Conservation (phyloP, 2,329 filamentous ascomycete species). For the Fusarium virguliforme region DNA sequence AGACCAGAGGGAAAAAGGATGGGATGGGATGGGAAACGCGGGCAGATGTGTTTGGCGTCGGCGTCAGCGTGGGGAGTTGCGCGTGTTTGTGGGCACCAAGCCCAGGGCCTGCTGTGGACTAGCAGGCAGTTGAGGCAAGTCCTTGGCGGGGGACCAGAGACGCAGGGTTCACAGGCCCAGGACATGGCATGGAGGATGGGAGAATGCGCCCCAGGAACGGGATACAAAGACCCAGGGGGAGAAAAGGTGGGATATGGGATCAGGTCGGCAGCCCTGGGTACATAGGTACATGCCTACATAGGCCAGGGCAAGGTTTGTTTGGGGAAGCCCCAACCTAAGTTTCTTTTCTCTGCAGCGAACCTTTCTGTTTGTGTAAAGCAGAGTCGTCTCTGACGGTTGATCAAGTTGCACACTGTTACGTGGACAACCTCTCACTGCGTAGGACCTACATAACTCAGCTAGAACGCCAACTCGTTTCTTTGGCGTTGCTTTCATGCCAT, state of each 20-base stretch:
- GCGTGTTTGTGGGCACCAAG: constrained; percentile 45
- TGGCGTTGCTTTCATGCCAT: background rate
- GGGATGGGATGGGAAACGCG: constrained; percentile 42
- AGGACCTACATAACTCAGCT: background rate
- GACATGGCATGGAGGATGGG: constrained; percentile 33
- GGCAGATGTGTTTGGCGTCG: constrained; percentile 47
- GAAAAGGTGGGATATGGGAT: constrained; percentile 19
- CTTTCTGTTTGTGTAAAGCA: background rate
- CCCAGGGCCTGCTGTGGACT: constrained; percentile 26
- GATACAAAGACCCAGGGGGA: constrained; percentile 24
- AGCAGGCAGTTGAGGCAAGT: constrained; percentile 35
- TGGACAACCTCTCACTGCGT: background rate
- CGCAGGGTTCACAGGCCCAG: constrained; percentile 47
- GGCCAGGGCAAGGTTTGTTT: constrained; percentile 26
- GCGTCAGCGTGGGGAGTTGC: constrained; percentile 43
- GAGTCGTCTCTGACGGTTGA: background rate
- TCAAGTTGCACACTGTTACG: background rate
- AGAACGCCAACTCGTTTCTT: background rate
- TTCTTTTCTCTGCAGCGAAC: constrained; percentile 17
- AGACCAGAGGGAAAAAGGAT: constrained; percentile 33
- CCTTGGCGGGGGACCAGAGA: constrained; percentile 28
- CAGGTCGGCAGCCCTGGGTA: background rate
- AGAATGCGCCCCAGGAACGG: constrained; percentile 29
- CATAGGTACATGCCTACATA: background rate
- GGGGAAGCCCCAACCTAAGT: constrained; percentile 19